phyloP scores from a whole-genome alignment of 805 yeast species.

The Kuraishia molischiana region DNA sequence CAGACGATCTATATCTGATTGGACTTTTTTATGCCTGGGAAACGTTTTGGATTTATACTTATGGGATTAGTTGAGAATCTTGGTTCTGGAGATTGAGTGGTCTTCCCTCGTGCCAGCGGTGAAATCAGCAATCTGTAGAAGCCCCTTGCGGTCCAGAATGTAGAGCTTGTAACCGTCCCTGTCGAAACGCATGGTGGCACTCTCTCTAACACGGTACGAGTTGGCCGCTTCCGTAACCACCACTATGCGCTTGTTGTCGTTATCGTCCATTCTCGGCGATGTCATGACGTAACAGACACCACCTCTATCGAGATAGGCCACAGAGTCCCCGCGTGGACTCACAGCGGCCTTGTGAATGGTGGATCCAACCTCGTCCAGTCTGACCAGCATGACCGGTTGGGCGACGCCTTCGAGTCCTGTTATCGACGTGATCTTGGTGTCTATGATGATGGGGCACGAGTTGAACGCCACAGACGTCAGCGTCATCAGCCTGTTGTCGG shows the following conservation, averaged over 20 bases:
- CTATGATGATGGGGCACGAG: slow-evolving; percentile 59
- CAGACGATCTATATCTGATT: not conserved
- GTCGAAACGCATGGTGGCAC: slow-evolving; percentile 73
- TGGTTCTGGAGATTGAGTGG: slow-evolving; percentile 57
- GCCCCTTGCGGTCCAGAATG: slow-evolving; percentile 74
- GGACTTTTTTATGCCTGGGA: not conserved
- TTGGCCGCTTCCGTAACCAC: slow-evolving; percentile 71
- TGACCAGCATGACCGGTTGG: slow-evolving; percentile 49
- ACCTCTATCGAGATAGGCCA: slow-evolving; percentile 70
- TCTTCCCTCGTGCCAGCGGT: slow-evolving; percentile 76
- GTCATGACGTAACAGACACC: slow-evolving; percentile 68
- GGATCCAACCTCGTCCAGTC: slow-evolving; percentile 74
- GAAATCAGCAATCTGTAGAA: slow-evolving; percentile 73
- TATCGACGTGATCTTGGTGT: slow-evolving; percentile 44
- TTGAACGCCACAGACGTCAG: slow-evolving; percentile 50
- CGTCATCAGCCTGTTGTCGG: slow-evolving; percentile 47
- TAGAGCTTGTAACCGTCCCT: slow-evolving; percentile 74
- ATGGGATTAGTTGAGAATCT: slow-evolving; percentile 32
- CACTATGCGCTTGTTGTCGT: slow-evolving; percentile 49
- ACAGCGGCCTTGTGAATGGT: slow-evolving; percentile 63
- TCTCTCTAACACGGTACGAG: slow-evolving; percentile 61
- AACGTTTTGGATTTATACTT: too few species aligned
- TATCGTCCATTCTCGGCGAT: slow-evolving; percentile 46
- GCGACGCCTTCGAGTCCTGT: slow-evolving; percentile 31
- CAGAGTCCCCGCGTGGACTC: slow-evolving; percentile 80